phyloP scores from a whole-genome alignment of 805 yeast species.

The Grigorovia transvaalensis region DNA sequence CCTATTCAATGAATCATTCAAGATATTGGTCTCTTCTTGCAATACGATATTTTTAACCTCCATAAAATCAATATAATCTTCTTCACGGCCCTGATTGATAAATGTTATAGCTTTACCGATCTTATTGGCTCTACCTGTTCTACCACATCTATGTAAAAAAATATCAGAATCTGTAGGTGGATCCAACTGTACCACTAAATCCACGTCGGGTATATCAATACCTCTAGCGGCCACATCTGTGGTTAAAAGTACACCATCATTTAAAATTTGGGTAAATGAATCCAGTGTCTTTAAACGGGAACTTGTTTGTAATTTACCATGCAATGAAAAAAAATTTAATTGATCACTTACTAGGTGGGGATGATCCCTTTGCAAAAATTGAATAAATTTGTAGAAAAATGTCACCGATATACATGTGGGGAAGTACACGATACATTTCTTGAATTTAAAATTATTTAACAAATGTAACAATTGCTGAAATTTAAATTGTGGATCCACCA shows the following conservation, averaged over 20 bases:
- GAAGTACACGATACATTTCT: slow-evolving; percentile 80
- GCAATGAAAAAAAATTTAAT: slow-evolving; percentile 57
- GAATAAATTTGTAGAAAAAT: slow-evolving; percentile 54
- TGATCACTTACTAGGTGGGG: slow-evolving; percentile 14
- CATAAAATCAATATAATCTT: slow-evolving; percentile 72
- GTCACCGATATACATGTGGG: slow-evolving; percentile 85
- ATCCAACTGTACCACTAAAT: slow-evolving; percentile 84
- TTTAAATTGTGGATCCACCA: slow-evolving; percentile 51
- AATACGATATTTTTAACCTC: slow-evolving; percentile 55
- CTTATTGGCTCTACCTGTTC: slow-evolving; percentile 89
- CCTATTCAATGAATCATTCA: background rate
- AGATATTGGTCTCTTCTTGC: slow-evolving; percentile 19
- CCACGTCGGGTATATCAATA: slow-evolving; percentile 89
- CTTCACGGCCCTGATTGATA: slow-evolving; percentile 66
- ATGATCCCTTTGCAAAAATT: slow-evolving; percentile 27
- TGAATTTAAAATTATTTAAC: slow-evolving; percentile 44
- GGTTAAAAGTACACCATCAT: slow-evolving; percentile 61
- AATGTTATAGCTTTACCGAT: slow-evolving; percentile 71
- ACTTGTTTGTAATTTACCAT: slow-evolving; percentile 80
- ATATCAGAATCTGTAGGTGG: slow-evolving; percentile 91
- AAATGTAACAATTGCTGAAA: slow-evolving; percentile 47
- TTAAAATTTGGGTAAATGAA: slow-evolving; percentile 41
- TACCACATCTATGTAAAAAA: slow-evolving; percentile 87
- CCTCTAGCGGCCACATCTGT: slow-evolving; percentile 99
- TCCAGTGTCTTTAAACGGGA: slow-evolving; percentile 67